These are phyloP conservation scores for Murraya paniculata DNA, from an alignment of 345 rosid species.

Conservation along the genomic window DNA sequence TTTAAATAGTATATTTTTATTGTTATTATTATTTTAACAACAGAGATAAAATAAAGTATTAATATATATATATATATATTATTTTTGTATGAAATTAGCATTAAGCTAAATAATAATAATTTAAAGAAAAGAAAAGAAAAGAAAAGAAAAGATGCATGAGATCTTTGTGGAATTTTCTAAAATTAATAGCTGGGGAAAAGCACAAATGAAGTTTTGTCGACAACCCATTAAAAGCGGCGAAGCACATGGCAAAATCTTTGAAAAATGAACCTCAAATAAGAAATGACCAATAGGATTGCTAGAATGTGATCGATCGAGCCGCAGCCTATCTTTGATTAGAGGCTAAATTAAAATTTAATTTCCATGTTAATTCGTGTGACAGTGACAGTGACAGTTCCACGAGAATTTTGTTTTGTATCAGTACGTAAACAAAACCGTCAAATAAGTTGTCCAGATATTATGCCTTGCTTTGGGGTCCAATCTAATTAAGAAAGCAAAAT, in stretches of 20 bases:
- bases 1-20: no score
- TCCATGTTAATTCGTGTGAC: not conserved
- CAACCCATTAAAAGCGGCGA: conserved; percentile 25
- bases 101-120: no score
- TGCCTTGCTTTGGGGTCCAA: conserved; percentile 20
- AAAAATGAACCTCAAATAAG: not conserved
- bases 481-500: no score
- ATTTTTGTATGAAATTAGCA: no score
- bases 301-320: not conserved
- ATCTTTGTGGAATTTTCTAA: not conserved
- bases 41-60: no score
- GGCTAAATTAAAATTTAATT: not conserved
- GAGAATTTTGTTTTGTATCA: not conserved
- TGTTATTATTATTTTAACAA: no score
- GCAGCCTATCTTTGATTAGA: not conserved
- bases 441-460: conserved; percentile 23
- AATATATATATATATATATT: no score
- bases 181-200: not conserved
- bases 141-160: not conserved
- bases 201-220: not conserved
- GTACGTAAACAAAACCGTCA: conserved; percentile 12
- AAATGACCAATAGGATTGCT: not conserved
- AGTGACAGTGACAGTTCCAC: conserved; percentile 17
- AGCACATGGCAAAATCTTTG: conserved; percentile 24
- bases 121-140: no score